These are phyloP conservation scores for Helianthus tuberosus DNA, from an alignment of 129 eudicot species.

Conservation along the genomic window DNA sequence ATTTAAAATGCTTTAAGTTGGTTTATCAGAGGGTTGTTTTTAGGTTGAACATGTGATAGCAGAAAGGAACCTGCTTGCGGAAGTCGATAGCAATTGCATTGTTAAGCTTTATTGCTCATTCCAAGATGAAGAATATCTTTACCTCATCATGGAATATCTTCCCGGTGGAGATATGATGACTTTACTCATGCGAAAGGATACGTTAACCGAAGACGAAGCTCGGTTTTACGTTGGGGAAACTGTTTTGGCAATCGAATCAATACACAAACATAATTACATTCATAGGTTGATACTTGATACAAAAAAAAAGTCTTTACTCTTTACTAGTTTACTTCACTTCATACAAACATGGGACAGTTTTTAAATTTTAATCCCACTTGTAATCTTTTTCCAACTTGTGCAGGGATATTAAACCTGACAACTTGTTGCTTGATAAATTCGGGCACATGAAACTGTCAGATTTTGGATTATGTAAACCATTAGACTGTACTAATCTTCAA, in stretches of 20 bases:
- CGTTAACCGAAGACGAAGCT: slow-evolving; percentile 88
- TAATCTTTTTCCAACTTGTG: slow-evolving; percentile 18
- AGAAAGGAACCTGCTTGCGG: slow-evolving; percentile 92
- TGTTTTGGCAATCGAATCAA: slow-evolving; percentile 91
- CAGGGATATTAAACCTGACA: slow-evolving; percentile 99
- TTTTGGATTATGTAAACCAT: slow-evolving; percentile 95
- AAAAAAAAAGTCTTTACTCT: neutral
- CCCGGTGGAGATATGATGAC: slow-evolving; percentile 99
- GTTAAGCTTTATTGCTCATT: slow-evolving; percentile 96
- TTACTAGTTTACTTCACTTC: neutral
- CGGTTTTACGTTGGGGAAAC: slow-evolving; percentile 93
- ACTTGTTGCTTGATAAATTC: slow-evolving; percentile 83
- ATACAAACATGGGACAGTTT: neutral
- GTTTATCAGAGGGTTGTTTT: slow-evolving; percentile 8
- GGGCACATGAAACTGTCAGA: slow-evolving; percentile 99
- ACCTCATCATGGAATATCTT: slow-evolving; percentile 92
- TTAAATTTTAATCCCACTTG: slow-evolving; percentile 15
- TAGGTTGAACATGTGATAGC: slow-evolving; percentile 99
- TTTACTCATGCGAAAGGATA: slow-evolving; percentile 89
- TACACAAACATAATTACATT: slow-evolving; percentile 93
- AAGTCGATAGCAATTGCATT: slow-evolving; percentile 96
- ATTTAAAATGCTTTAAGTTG: slow-evolving; percentile 12
- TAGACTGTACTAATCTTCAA: slow-evolving; percentile 85
- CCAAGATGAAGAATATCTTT: slow-evolving; percentile 93
- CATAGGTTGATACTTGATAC: slow-evolving; percentile 85